Percentiles rank a stretch among this genome's conserved stretches.
These are phyloP conservation scores for Tulasnella sp. DNA, from an alignment of 768 basidiomycete genomes.

Conservation along the genomic window DNA sequence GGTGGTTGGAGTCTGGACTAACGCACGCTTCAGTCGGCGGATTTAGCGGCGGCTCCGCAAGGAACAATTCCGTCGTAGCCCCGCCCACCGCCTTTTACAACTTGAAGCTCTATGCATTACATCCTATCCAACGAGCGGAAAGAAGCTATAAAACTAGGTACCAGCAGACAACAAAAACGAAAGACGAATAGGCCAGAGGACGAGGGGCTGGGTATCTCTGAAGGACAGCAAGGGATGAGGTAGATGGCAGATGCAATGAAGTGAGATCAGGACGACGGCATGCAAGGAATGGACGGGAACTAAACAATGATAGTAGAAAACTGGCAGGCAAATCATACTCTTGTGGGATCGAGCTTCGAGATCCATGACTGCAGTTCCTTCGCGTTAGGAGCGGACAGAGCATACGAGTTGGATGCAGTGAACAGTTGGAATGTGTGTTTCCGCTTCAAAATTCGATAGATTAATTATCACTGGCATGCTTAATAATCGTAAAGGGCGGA, in stretches of 20 bases:
- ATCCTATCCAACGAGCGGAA: conserved; percentile 7
- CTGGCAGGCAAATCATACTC: conserved; percentile 37
- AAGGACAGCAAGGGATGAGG: background rate
- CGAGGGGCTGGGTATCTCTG: conserved; percentile 3
- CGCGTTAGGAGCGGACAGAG: conserved; percentile 70
- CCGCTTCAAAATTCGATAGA: conserved; percentile 38
- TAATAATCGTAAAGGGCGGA: conserved; percentile 24
- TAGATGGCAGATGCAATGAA: background rate
- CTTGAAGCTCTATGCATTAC: background rate
- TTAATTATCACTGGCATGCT: background rate
- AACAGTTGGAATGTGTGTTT: conserved; percentile 86
- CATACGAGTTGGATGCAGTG: conserved; percentile 87
- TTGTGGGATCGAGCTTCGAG: conserved; percentile 77
- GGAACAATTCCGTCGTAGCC: background rate
- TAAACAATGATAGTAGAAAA: background rate
- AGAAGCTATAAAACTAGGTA: conserved; percentile 2
- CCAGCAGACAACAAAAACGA: background rate
- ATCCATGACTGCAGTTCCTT: conserved; percentile 87
- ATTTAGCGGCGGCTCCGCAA: conserved; percentile 1
- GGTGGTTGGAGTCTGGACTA: conserved; percentile 24
- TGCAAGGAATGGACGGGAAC: background rate
- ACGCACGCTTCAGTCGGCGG: conserved; percentile 14
- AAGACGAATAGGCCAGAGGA: background rate
- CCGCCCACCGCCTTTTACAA: background rate
- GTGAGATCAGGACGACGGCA: background rate